These are phyloP conservation scores for Ceriops decandra DNA, from an alignment of 345 rosid genomes.

Conservation along the genomic window DNA sequence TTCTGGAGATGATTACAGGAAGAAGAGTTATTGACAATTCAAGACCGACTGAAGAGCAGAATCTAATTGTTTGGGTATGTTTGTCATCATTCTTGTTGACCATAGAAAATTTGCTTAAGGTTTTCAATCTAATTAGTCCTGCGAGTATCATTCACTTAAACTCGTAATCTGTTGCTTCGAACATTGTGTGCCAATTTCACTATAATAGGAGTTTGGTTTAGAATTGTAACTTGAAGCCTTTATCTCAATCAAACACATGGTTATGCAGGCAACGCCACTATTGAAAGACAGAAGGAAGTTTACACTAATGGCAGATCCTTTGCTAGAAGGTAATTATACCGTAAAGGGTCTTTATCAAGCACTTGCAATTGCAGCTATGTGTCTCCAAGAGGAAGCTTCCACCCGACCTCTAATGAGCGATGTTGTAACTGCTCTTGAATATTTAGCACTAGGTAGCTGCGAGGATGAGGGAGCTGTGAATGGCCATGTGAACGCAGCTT, in stretches of 20 bases:
- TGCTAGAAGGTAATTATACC: constrained; percentile 54
- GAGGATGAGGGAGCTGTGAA: constrained; percentile 22
- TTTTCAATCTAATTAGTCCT: not conserved
- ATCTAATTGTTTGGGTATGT: constrained; percentile 67
- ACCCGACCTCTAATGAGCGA: constrained; percentile 72
- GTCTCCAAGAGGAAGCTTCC: constrained; percentile 69
- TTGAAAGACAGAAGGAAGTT: constrained; percentile 65
- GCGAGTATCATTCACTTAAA: not conserved
- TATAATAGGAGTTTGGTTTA: not conserved
- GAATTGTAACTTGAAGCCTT: not conserved
- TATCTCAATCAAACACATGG: not conserved
- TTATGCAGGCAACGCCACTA: constrained; percentile 62
- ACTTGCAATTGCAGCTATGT: constrained; percentile 82
- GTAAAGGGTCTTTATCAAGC: constrained; percentile 65
- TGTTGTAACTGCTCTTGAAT: constrained; percentile 74
- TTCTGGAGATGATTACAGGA: constrained; percentile 76
- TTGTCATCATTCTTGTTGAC: not conserved
- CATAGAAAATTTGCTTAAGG: not conserved
- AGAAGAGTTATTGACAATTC: constrained; percentile 68
- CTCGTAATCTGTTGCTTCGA: not conserved
- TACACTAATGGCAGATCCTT: constrained; percentile 64
- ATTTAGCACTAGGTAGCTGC: constrained; percentile 32
- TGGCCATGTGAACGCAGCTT: not conserved
- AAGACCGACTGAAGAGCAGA: constrained; percentile 62
- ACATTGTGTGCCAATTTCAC: no score